Conservation (phyloP, 768 basidiomycete species). For the Gloeopeniophorella convolvens region DNA sequence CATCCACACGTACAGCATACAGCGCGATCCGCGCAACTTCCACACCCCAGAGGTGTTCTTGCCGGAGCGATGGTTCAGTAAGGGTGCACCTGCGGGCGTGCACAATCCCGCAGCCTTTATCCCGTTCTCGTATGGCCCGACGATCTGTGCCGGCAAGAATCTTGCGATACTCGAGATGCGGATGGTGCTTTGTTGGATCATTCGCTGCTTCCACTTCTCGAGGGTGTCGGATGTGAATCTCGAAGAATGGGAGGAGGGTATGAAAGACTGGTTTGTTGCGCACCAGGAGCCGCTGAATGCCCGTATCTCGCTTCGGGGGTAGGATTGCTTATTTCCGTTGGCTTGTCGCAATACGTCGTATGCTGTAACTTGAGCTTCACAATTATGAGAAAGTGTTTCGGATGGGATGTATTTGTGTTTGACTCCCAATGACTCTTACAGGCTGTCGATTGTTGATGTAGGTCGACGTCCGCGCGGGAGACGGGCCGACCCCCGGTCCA, state of each 20-base stretch:
- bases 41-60: conserved; percentile 13
- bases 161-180: conserved; percentile 38
- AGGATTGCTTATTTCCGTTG: not conserved
- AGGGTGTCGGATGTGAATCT: not conserved
- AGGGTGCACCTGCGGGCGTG: conserved; percentile 5
- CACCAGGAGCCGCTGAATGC: conserved; percentile 6
- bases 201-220: conserved; percentile 31
- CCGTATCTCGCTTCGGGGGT: not conserved
- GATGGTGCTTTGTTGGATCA: conserved; percentile 32
- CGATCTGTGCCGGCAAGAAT: conserved; percentile 38
- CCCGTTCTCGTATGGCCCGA: conserved; percentile 38
- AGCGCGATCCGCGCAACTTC: conserved; percentile 15
- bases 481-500: no score
- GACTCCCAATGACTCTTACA: no score
- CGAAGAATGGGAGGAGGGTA: conserved; percentile 8
- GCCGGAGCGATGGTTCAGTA: conserved; percentile 14
- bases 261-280: conserved; percentile 13
- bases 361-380: no score
- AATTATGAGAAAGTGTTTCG: no score
- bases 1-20: conserved; percentile 18
- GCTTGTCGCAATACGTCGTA: no score
- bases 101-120: conserved; percentile 33
- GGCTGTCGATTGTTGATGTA: no score
- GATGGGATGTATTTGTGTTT: no score
- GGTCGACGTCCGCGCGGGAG: no score